phyloP scores from a whole-genome alignment of 495 filamentous ascomycete genomes.

The Oleoguttula mirabilis region DNA sequence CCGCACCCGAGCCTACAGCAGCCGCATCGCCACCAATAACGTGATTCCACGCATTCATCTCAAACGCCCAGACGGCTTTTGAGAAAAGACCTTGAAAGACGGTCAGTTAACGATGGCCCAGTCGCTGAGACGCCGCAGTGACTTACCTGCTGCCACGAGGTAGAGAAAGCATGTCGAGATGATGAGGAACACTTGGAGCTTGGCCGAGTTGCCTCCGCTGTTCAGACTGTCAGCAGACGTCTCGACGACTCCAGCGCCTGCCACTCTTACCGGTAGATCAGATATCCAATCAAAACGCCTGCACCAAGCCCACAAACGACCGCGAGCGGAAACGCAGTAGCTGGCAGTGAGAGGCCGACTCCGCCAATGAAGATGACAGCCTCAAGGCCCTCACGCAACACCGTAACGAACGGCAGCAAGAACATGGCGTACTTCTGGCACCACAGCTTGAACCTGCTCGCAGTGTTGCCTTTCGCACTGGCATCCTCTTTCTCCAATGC shows the following conservation, averaged over 20 bases:
- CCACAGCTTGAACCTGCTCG: slow-evolving; percentile 46
- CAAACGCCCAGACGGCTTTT: slow-evolving; percentile 59
- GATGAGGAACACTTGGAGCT: slow-evolving; percentile 68
- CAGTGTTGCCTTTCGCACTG: slow-evolving; percentile 20
- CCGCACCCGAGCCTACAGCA: slow-evolving; percentile 64
- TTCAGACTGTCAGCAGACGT: no score
- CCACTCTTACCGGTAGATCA: slow-evolving; percentile 71
- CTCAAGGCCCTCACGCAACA: slow-evolving; percentile 73
- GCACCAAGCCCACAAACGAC: slow-evolving; percentile 55
- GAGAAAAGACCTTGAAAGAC: slow-evolving; percentile 51
- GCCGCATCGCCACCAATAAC: slow-evolving; percentile 58
- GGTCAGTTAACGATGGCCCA: slow-evolving; percentile 1
- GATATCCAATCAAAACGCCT: slow-evolving; percentile 51
- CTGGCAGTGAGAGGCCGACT: slow-evolving; percentile 63
- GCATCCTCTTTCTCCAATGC: slow-evolving; percentile 45
- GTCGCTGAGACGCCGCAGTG: background rate
- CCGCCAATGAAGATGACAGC: slow-evolving; percentile 73
- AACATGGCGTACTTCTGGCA: slow-evolving; percentile 74
- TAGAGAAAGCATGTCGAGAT: slow-evolving; percentile 75
- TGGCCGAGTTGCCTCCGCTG: slow-evolving; percentile 50
- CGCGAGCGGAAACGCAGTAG: slow-evolving; percentile 59
- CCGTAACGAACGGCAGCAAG: slow-evolving; percentile 66
- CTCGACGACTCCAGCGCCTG: no score
- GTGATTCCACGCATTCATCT: slow-evolving; percentile 51
- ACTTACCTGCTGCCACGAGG: slow-evolving; percentile 57